Percentiles rank a stretch among this genome's conserved stretches.
These are phyloP conservation scores for Cercospora beticola DNA, from an alignment of 2,329 filamentous ascomycete species.

Conservation along the genomic window DNA sequence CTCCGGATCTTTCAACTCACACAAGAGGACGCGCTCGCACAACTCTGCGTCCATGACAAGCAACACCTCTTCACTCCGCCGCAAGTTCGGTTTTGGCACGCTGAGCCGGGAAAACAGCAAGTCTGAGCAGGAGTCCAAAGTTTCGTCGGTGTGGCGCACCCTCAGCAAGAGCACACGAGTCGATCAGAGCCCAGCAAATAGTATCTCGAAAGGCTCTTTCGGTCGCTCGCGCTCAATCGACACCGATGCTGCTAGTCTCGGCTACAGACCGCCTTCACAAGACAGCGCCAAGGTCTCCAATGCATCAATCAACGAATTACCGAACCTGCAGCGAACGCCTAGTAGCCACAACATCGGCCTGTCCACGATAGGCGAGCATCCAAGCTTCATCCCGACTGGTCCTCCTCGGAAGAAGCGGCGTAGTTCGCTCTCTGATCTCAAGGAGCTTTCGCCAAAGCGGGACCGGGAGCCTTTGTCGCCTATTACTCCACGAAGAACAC, in stretches of 20 bases:
- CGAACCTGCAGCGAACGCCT: slow-evolving; percentile 21
- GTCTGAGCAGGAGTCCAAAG: slow-evolving; percentile 64
- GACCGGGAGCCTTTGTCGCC: slow-evolving; percentile 29
- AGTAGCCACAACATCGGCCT: slow-evolving; percentile 39
- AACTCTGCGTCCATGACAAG: slow-evolving; percentile 76
- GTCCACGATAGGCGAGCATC: slow-evolving; percentile 52
- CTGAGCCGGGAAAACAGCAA: slow-evolving; percentile 78
- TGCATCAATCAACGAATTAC: slow-evolving; percentile 42
- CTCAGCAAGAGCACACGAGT: slow-evolving; percentile 74
- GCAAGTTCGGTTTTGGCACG: slow-evolving; percentile 74
- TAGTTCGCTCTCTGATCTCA: slow-evolving; percentile 87
- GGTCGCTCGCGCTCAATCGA: slow-evolving; percentile 78
- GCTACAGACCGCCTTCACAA: slow-evolving; percentile 56
- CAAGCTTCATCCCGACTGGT: slow-evolving; percentile 46
- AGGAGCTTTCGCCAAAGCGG: slow-evolving; percentile 49
- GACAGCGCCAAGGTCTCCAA: slow-evolving; percentile 48
- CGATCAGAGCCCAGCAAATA: slow-evolving; percentile 60
- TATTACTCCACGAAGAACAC: slow-evolving; percentile 26
- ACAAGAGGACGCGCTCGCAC: slow-evolving; percentile 58
- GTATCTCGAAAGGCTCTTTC: slow-evolving; percentile 65
- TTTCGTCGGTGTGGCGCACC: slow-evolving; percentile 80
- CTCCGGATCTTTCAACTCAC: slow-evolving; percentile 28
- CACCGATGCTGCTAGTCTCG: slow-evolving; percentile 51
- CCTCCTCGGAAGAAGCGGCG: slow-evolving; percentile 74
- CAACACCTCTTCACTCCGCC: slow-evolving; percentile 80